Evolutionary conservation across 2,329 filamentous ascomycete species (phyloP).

Genomic region (Epichloe bromicola): DNA sequence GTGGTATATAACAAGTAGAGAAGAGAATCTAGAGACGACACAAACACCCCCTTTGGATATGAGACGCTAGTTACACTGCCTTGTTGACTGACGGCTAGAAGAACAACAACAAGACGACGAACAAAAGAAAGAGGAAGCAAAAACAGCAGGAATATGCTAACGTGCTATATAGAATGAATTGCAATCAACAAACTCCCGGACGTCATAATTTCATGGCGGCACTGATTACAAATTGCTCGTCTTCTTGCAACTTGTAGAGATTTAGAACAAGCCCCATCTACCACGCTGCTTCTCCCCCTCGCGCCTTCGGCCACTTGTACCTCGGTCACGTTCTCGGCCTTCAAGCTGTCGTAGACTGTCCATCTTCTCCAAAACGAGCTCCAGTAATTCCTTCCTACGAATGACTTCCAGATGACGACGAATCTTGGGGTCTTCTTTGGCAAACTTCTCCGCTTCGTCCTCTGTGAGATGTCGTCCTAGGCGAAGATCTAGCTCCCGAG

Average conservation of each 20-base stretch:
- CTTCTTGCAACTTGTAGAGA: not conserved
- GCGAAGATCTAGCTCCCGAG: constrained; percentile 75
- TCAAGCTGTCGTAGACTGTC: constrained; percentile 79
- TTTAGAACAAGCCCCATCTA: constrained; percentile 37
- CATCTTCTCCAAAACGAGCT: constrained; percentile 92
- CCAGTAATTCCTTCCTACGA: constrained; percentile 77
- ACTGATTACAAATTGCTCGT: not conserved
- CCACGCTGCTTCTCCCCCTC: constrained; percentile 28
- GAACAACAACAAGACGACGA: not conserved
- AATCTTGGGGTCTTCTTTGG: constrained; percentile 85
- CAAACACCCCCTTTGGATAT: too few relatives aligned
- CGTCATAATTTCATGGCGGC: not conserved
- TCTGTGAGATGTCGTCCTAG: constrained; percentile 70
- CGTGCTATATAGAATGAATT: not conserved
- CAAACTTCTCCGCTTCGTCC: constrained; percentile 77
- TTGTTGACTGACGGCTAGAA: too few relatives aligned
- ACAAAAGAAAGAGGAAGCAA: not conserved
- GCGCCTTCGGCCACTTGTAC: constrained; percentile 9
- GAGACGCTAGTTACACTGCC: too few relatives aligned
- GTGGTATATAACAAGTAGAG: not conserved
- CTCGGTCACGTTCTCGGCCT: constrained; percentile 49
- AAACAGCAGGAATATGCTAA: not conserved
- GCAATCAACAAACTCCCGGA: not conserved
- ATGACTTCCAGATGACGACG: constrained; percentile 84
- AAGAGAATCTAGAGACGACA: not conserved